Evolutionary conservation across 495 filamentous ascomycete species (phyloP), one percentile per base, ranked within the genome.

Genomic region (Rusavskia elegans): DNA sequence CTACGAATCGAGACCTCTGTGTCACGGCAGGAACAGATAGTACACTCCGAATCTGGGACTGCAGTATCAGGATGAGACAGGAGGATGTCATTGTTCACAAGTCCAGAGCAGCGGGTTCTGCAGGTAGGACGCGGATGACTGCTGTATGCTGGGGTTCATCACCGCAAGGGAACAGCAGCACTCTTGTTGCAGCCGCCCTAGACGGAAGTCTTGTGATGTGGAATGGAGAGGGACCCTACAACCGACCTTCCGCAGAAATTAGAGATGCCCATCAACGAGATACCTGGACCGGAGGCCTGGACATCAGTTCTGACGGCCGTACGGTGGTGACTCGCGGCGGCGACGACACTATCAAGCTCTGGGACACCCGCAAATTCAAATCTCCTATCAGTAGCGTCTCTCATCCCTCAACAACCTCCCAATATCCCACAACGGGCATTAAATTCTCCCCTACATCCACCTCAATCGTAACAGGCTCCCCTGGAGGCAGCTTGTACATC

Each of bases 291-390:
- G 82, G 88, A 39, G 88, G 90, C 1, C 65, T 97, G n/a, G 87
- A 90, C 59, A 82, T 98, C 58, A 97, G 92, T 60, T 66, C 80
- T 1, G 92, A 98, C 65, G 92, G 92, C 5, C 74, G 92, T 39
- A 81, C 93, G 62, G 79, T 96, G 0, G 81, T 95, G 14, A 95
- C 87, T 8, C 73, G 87, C 58, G 92, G 92, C 30, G 89, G 89
- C 30, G 89, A 96, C 66, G 80, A 94, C 66, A 89, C 75, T 0
- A 84, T 87, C 57, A 85, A 84, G 69, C 75, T 96, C 7, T 98
- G 92, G 92, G 92, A 98, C 66, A 96, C 83, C 4, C 80, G 92
- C 46, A 98, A 96, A 61, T 92, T 98, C 72, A 96, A 92, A 64
- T 70, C 79, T 23, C 88, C 92, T 6, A 73, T 98, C 17, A 85